Evolutionary conservation across 2,329 filamentous ascomycete genomes (phyloP), one percentile per base, ranked within the genome.

Genomic region (Monosporascus cannonballus): DNA sequence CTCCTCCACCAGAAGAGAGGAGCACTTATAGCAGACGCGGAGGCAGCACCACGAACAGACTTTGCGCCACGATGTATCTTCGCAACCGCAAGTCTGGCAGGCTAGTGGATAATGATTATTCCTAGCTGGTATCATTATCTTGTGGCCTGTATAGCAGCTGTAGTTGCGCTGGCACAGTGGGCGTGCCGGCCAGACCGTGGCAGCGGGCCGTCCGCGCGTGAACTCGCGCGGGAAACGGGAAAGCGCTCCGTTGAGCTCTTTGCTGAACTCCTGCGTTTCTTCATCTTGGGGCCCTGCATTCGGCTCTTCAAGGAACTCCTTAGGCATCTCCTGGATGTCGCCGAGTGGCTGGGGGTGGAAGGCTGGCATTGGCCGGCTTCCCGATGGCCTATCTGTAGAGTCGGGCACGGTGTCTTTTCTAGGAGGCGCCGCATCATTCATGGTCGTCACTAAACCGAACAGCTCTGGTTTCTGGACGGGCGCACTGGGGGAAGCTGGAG

Each of bases 71-170:
- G 73, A 70, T 6, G 63, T 59, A 53, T 81, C 76, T 48, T 70
- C 67, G 52, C 68, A 70, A 50, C 71, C 71, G 64, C 80, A 84
- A 3, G 75, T 71, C 64, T 80, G 76, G 63, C 80, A 84, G 11
- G 76, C 71, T 20, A 83, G 69, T 2, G 79, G 71, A 60, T 81
- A 77, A 59, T 73, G 63, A 47, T 62, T 65, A 64, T 83, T 83
- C 54, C 68, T 67, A 50, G 74, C 73, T 38, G 71, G 66, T 51
- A 75, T 70, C 75, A 83, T 78, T 47, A 66, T 70, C 47, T 63
- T 63, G 61, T 84, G 80, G 3, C 64, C 63, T 41, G 74, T 72
- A 52, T 76, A 71, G 64, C 80, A 84, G 52, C 67, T 59, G 56
- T 73, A 73, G 47, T 76, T 70, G 49, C 67, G 70, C 38, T 55